phyloP scores from a whole-genome alignment of 78 protist genomes.

The Dictyostelium citrinum region DNA sequence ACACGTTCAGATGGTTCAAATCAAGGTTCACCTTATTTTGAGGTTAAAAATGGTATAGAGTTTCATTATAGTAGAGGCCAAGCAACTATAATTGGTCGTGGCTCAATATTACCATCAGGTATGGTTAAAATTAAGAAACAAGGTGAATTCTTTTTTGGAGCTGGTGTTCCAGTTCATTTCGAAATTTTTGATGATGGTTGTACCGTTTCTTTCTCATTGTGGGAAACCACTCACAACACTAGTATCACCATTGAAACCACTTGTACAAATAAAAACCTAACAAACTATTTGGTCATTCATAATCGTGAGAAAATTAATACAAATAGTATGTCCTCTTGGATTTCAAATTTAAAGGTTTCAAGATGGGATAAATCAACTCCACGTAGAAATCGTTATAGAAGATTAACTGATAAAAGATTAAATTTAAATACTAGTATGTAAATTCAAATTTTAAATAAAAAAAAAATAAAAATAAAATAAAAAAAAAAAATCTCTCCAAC shows the following conservation, averaged over 20 bases:
- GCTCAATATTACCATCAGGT: slow-evolving; percentile 45
- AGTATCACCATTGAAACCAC: slow-evolving; percentile 35
- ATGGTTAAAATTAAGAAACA: slow-evolving; percentile 48
- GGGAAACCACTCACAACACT: slow-evolving; percentile 41
- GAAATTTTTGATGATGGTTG: slow-evolving; percentile 57
- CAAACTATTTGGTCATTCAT: slow-evolving; percentile 53
- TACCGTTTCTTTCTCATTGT: slow-evolving; percentile 35
- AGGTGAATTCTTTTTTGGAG: slow-evolving; percentile 48
- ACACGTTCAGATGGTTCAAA: slow-evolving; percentile 37
- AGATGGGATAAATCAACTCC: slow-evolving; percentile 52
- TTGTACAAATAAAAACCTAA: slow-evolving; percentile 23
- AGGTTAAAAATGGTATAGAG: slow-evolving; percentile 47
- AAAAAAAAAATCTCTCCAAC: too few relatives aligned
- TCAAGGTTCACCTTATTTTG: slow-evolving; percentile 68
- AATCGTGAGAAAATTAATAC: slow-evolving; percentile 48
- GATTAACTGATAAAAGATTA: background rate
- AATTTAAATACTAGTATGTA: slow-evolving; percentile 23
- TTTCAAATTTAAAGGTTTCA: slow-evolving; percentile 40
- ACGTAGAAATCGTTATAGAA: slow-evolving; percentile 18
- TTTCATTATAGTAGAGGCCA: slow-evolving; percentile 57
- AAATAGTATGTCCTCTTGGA: slow-evolving; percentile 11
- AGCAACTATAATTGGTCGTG: slow-evolving; percentile 64
- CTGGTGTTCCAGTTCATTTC: slow-evolving; percentile 46
- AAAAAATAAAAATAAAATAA: background rate
- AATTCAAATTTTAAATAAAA: background rate